These are phyloP conservation scores for Trichoderma guizhouense DNA, from an alignment of 2,329 filamentous ascomycete species.

Conservation along the genomic window DNA sequence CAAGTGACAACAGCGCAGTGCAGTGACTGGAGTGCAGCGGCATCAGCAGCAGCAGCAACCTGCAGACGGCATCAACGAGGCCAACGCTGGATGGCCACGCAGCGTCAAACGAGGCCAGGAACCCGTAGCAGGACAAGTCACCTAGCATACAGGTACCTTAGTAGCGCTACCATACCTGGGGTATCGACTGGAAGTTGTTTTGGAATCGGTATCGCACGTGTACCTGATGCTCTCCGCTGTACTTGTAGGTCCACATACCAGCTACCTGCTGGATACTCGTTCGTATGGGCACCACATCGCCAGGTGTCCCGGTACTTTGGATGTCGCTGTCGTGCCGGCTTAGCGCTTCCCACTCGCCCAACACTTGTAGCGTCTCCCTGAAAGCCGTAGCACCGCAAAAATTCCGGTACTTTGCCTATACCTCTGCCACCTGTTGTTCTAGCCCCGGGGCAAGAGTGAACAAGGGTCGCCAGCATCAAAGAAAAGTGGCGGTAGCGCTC, in stretches of 20 bases:
- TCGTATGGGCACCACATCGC: too few relatives aligned
- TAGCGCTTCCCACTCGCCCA: not conserved
- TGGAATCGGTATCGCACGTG: not conserved
- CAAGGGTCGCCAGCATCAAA: not conserved
- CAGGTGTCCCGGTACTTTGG: too few relatives aligned
- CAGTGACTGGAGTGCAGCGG: constrained; percentile 7
- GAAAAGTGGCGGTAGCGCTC: not conserved
- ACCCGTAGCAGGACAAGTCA: not conserved
- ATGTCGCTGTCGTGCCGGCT: not conserved
- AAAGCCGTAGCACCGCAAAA: not conserved
- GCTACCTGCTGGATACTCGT: not conserved
- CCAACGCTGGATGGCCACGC: not conserved
- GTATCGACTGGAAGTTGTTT: not conserved
- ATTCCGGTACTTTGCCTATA: not conserved
- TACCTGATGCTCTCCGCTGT: not conserved
- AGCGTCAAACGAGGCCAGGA: not conserved
- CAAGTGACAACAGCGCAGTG: constrained; percentile 3
- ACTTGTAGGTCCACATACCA: not conserved
- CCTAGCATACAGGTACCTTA: not conserved
- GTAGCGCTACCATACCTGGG: not conserved
- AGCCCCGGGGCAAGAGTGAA: not conserved
- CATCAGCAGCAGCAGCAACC: constrained; percentile 5
- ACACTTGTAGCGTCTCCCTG: not conserved
- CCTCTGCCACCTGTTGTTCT: not conserved
- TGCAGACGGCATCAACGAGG: not conserved